phyloP scores from a whole-genome alignment of 2,329 filamentous ascomycete species.

The Exophiala aquamarina region DNA sequence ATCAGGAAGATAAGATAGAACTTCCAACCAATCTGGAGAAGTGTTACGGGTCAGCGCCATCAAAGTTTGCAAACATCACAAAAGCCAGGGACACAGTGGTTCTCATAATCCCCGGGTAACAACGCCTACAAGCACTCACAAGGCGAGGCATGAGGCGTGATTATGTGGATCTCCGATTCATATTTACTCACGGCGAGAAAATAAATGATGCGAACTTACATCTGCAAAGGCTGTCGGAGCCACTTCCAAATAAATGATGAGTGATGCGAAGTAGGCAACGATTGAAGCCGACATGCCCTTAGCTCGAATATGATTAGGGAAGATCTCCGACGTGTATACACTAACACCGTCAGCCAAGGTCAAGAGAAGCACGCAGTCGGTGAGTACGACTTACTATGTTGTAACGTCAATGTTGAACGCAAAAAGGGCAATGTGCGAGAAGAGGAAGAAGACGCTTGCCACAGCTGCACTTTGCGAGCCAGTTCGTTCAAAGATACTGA shows the following conservation, averaged over 20 bases:
- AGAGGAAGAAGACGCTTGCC: slow-evolving; percentile 13
- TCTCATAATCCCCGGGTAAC: too few relatives aligned
- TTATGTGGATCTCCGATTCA: too few relatives aligned
- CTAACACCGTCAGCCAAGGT: slow-evolving; percentile 1
- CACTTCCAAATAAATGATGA: slow-evolving; percentile 18
- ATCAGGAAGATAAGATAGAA: too few relatives aligned
- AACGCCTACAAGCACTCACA: too few relatives aligned
- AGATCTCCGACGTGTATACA: slow-evolving; percentile 62
- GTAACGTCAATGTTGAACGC: slow-evolving; percentile 23
- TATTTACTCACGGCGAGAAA: too few relatives aligned
- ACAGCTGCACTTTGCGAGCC: slow-evolving; percentile 22
- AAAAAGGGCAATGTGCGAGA: slow-evolving; percentile 11
- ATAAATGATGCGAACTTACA: slow-evolving; percentile 46
- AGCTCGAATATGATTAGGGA: slow-evolving; percentile 61
- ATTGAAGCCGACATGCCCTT: slow-evolving; percentile 64
- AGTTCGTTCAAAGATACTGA: slow-evolving; percentile 14
- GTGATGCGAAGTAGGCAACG: slow-evolving; percentile 52
- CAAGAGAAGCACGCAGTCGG: too few relatives aligned
- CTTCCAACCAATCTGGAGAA: too few relatives aligned
- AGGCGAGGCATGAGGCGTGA: too few relatives aligned
- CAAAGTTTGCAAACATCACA: too few relatives aligned
- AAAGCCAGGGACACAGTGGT: too few relatives aligned
- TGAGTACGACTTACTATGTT: slow-evolving; percentile 19
- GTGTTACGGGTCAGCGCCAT: too few relatives aligned
- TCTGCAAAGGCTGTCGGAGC: slow-evolving; percentile 56